A percentile compares a stretch with the other conserved stretches of the same genome.
These are phyloP conservation scores for Hippophae rhamnoides DNA, from an alignment of 306 rosid genomes.

Conservation along the genomic window DNA sequence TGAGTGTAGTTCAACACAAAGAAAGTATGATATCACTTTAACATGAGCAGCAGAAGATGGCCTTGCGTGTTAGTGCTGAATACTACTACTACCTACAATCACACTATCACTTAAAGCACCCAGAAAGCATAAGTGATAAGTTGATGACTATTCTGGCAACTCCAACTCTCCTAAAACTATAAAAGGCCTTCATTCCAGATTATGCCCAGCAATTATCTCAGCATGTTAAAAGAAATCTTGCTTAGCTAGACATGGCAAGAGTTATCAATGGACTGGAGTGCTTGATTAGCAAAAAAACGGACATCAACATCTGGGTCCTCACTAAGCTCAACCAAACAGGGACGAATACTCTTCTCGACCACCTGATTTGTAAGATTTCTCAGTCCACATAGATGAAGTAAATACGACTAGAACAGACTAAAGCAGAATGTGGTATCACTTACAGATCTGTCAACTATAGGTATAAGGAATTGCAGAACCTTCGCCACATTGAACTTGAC, in stretches of 20 bases:
- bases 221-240: slow-evolving; percentile 10
- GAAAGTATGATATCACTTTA: no score
- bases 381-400: background rate
- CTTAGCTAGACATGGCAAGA: slow-evolving; percentile 80
- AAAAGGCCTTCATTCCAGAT: no score
- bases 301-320: slow-evolving; percentile 98
- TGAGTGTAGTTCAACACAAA: no score
- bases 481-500: slow-evolving; percentile 91
- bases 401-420: no score
- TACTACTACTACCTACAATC: no score
- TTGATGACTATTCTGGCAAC: no score
- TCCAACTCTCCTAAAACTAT: no score
- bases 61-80: no score
- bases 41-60: no score
- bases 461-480: slow-evolving; percentile 66
- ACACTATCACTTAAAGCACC: no score
- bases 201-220: no score
- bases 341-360: slow-evolving; percentile 79
- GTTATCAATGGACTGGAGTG: slow-evolving; percentile 73
- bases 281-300: slow-evolving; percentile 78
- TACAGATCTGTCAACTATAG: slow-evolving; percentile 40
- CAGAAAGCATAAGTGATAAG: no score
- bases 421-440: background rate
- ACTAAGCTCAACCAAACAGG: slow-evolving; percentile 78
- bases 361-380: slow-evolving; percentile 39